A percentile compares a stretch with the other conserved stretches of the same genome.
phyloP scores from a whole-genome alignment of 148 eudicot genomes.

The Chenopodium album region DNA sequence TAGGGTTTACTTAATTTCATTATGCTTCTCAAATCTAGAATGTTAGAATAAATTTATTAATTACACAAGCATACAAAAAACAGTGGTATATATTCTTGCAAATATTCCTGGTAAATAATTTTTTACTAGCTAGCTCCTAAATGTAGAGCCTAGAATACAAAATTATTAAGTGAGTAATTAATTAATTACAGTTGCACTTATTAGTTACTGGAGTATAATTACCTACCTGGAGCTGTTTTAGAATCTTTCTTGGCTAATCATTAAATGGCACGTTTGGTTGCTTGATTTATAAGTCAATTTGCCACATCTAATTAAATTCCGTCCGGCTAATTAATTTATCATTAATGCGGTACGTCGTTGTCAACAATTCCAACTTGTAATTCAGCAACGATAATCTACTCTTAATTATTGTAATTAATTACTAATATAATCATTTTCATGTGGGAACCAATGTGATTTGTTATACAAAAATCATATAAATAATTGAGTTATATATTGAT shows the following conservation, averaged over 20 bases:
- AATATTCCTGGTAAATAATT: too few relatives aligned
- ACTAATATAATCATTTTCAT: background rate
- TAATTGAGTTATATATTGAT: background rate
- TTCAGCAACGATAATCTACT: background rate
- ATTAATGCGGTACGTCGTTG: background rate
- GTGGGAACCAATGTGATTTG: background rate
- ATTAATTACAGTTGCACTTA: background rate
- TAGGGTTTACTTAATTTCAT: too few relatives aligned
- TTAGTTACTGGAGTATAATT: background rate
- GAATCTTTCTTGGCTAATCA: conserved; percentile 9
- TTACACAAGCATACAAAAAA: too few relatives aligned
- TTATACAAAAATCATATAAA: background rate
- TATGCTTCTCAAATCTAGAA: too few relatives aligned
- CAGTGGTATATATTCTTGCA: too few relatives aligned
- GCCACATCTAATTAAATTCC: background rate
- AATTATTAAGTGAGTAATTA: background rate
- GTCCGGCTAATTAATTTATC: background rate
- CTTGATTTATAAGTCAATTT: background rate
- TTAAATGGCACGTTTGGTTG: conserved; percentile 13
- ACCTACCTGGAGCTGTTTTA: background rate
- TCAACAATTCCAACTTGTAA: background rate
- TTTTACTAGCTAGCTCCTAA: too few relatives aligned
- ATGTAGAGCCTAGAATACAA: background rate
- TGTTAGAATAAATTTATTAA: too few relatives aligned
- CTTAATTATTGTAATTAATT: background rate